Conservation (phyloP, 2,329 filamentous ascomycete species). For the Akanthomyces muscarius region DNA sequence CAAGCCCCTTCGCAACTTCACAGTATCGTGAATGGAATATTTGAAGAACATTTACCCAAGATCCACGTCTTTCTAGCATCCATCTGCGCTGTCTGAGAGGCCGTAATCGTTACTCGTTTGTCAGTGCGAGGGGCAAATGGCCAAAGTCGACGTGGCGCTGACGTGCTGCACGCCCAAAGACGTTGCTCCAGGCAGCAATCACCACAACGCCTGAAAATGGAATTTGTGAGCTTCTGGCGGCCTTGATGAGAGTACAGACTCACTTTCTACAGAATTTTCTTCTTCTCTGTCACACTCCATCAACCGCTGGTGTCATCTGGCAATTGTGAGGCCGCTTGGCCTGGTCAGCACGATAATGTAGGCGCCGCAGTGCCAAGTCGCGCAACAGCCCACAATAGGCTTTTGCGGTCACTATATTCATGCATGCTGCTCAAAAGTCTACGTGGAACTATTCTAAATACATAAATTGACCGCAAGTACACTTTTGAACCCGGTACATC, state of each 20-base stretch:
- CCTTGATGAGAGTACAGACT: neutral
- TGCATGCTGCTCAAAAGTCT: neutral
- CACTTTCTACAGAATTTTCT: neutral
- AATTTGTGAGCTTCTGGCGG: rapidly evolving
- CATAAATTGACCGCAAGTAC: neutral
- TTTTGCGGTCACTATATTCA: too few species aligned
- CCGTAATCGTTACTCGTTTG: neutral
- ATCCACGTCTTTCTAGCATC: neutral
- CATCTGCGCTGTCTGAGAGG: neutral
- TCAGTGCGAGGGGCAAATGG: constrained; percentile 5
- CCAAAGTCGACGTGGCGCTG: constrained; percentile 5
- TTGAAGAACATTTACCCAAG: neutral
- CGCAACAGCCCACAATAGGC: neutral
- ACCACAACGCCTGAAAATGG: neutral
- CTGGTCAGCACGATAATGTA: neutral
- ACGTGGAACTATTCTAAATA: neutral
- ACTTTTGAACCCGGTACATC: neutral
- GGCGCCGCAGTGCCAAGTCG: neutral
- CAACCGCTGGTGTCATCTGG: neutral
- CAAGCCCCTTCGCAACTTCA: neutral
- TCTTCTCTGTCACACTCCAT: neutral
- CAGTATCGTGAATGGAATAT: neutral
- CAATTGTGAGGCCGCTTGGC: neutral
- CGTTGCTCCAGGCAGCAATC: neutral
- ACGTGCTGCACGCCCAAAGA: neutral